Base-by-base conservation (phyloP, 805 yeast species). In the Lachancea kluyveri region DNA sequence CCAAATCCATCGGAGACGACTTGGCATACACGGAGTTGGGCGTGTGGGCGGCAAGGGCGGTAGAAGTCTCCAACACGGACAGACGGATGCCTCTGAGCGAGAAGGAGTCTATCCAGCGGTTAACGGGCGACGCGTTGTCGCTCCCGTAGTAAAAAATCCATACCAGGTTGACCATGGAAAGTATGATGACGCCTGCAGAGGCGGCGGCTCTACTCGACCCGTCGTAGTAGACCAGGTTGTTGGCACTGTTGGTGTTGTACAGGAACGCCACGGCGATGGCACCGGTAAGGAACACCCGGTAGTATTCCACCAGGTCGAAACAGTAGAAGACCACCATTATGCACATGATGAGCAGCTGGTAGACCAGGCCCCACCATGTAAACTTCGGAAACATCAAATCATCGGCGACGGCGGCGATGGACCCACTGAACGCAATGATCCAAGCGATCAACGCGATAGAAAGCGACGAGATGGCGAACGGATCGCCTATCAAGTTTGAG, bases 311-410 rank as follows among this genome's bases (percentile, higher is more conserved):
- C 26, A 75, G 60, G 57, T 81, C 79, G 48, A 60, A 62, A 54
- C 76, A 68, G 59, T 72, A 85, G 41, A 75, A 64, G 35, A 66
- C 46, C 24, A 69, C 67, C 38, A 72, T 67, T 13, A 66, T 54
- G 4, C 74, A 45, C 13, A 82, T 67, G 24, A 85, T 44, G 18
- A 84, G 40, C 13, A 87, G 63, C 59, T 90, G 78, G 52, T 75
- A 92, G 2, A 82, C 88, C 5, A 92, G 57, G 1, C 94, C 95
- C 98, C 98, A 92, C 98, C 98, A 90, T 4, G 92, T 74, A 59
- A 90, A 82, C 42, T 75, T 73, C 1, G 96, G 96, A 52, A 80
- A 85, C 10, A 59, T 56, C 16, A 45, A 36, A 12, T 57, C 53
- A 11, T 52, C 33, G 10, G 65, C 65, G 11, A 65, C 66, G 5